A percentile compares a stretch with the other conserved stretches of the same genome.
Evolutionary conservation across 2,329 filamentous ascomycete genomes (phyloP).

Genomic region (Ophiostoma novo-ulmi): DNA sequence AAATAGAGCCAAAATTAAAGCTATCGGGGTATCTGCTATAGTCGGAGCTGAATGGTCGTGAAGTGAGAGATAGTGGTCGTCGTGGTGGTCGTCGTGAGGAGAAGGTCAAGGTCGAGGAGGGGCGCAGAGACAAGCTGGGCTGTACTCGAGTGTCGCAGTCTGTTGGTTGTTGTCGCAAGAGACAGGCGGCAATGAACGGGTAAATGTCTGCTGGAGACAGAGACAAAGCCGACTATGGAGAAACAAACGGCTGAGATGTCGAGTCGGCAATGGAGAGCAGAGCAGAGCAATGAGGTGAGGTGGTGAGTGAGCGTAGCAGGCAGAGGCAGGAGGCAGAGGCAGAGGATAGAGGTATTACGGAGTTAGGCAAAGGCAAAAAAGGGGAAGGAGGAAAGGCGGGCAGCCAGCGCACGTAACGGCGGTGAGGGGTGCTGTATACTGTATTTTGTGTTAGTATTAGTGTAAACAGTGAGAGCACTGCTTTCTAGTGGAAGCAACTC

Average conservation of each 20-base stretch:
- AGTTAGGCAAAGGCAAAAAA: background rate
- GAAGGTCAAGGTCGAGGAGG: slow-evolving; percentile 6
- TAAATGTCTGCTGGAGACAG: background rate
- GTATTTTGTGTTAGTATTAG: background rate
- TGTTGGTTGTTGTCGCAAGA: slow-evolving; percentile 4
- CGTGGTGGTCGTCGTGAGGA: background rate
- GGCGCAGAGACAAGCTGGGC: slow-evolving; percentile 6
- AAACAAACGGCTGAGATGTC: background rate
- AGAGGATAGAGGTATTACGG: background rate
- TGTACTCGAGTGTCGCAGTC: slow-evolving; percentile 3
- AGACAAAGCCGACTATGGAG: background rate
- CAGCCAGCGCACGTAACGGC: slow-evolving; percentile 17
- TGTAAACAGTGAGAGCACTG: too few relatives aligned
- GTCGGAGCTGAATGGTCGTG: background rate
- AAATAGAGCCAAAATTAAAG: background rate
- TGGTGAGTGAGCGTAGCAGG: background rate
- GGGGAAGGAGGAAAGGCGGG: slow-evolving; percentile 13
- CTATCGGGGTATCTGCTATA: background rate
- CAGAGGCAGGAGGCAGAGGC: background rate
- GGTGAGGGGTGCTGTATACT: slow-evolving; percentile 21
- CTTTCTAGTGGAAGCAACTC: background rate
- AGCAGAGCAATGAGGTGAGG: background rate
- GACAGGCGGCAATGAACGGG: background rate
- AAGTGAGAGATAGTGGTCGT: background rate
- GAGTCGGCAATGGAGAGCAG: too few relatives aligned